Conservation (phyloP, 305 asterid genomes). For the Rubia tinctorum region DNA sequence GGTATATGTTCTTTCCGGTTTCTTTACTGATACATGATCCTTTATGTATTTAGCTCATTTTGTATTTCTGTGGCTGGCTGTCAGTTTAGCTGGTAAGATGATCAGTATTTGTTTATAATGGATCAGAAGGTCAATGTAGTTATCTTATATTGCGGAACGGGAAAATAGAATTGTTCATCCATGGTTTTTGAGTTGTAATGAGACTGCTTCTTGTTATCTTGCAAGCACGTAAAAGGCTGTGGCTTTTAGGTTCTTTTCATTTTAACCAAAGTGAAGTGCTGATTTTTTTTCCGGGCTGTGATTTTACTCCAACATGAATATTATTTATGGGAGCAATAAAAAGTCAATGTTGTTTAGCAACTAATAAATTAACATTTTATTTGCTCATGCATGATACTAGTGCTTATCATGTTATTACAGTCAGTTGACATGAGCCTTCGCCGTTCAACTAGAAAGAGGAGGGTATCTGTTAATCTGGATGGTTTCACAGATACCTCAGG, state of each 20-base stretch:
- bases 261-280: neutral
- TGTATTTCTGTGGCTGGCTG: neutral
- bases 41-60: neutral
- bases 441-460: constrained; percentile 94
- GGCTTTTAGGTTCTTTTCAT: neutral
- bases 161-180: constrained; percentile 3
- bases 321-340: neutral
- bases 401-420: constrained; percentile 45
- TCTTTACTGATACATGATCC: neutral
- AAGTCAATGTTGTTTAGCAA: neutral
- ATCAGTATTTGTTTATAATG: neutral
- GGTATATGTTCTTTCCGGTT: constrained; percentile 39
- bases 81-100: neutral
- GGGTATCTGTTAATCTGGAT: constrained; percentile 61
- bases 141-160: neutral
- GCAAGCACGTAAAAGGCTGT: neutral
- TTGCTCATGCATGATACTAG: neutral
- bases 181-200: neutral
- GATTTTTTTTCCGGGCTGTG: neutral
- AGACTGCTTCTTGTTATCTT: neutral
- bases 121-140: neutral
- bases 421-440: constrained; percentile 69
- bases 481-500: constrained; percentile 85
- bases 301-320: neutral
- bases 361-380: neutral